Evolutionary conservation across 1,284 basidiomycete species (phyloP), one percentile per base, ranked within the genome.

Genomic region (Austroboletus olivaceoglutinosus): DNA sequence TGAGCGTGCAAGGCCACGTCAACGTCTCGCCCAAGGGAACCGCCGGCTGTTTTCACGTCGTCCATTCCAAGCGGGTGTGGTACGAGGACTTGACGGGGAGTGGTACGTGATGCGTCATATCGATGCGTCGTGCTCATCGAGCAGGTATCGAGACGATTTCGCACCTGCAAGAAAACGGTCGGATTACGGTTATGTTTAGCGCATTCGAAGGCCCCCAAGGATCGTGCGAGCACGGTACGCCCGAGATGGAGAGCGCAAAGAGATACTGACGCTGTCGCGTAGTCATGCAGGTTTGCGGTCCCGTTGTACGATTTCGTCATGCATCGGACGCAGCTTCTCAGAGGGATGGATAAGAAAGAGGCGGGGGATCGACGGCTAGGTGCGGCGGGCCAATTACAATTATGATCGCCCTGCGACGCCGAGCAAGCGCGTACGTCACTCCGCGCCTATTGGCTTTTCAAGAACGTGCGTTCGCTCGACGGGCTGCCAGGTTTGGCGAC

Each of bases 41-140:
- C 10, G 63, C 69, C 9, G 74, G 75, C 10, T 76, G 73, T 11
- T 80, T 84, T 55, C 73, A 78, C 47, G 58, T 83, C 21, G 68
- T 75, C 23, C 68, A 74, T 54, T 60, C 70, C 38, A 75, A 65
- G 29, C 72, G 63, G 16, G 77, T 81, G 27, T 82, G 80, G 77
- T 82, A 83, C 53, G 76, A 82, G 47, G 80, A 83, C 58, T 61
- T 81, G 46, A 70, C 72, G 6, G 82, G 81, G 2, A 81, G 76
- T 56, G 81, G 80, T 79, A 47, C n/a, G n/a, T n/a, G n/a, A n/a
- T n/a, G 25, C 25, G 25, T 25, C 25, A 25, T 9, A 9, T 8
- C 6, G 25, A 27, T n/a, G 38, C 25, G 16, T 15, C 13, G 6
- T 10, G 25, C 6, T 5, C 25, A 16, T n/a, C 5, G 18, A 4